Evolutionary conservation across 768 basidiomycete species (phyloP).

Genomic region (Termitomyces sp.): DNA sequence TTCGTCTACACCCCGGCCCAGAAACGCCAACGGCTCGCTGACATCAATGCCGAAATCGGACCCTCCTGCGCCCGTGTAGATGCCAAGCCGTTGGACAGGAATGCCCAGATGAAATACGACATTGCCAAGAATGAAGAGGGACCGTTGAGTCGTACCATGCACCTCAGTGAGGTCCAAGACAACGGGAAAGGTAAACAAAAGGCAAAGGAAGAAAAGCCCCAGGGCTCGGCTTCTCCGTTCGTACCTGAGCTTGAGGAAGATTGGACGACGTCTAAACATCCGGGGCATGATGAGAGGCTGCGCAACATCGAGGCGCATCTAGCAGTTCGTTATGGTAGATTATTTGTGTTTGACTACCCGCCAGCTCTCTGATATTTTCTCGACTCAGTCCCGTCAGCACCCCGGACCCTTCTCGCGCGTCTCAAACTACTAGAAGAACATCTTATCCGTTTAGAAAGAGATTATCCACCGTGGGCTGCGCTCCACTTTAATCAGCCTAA

Average conservation of each 20-base stretch:
- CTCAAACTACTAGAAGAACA: slow-evolving; percentile 74
- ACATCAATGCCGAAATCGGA: slow-evolving; percentile 12
- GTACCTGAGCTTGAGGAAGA: slow-evolving; percentile 10
- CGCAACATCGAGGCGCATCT: slow-evolving; percentile 66
- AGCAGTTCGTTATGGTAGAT: slow-evolving; percentile 65
- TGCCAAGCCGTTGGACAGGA: slow-evolving; percentile 64
- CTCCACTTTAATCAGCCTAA: slow-evolving; percentile 81
- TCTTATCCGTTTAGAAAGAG: slow-evolving; percentile 68
- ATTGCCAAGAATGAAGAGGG: slow-evolving; percentile 83
- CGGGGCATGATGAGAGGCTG: slow-evolving; percentile 60
- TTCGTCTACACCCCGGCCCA: slow-evolving; percentile 58
- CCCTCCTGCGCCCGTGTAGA: slow-evolving; percentile 71
- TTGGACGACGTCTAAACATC: slow-evolving; percentile 40
- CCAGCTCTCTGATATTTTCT: background rate
- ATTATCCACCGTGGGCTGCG: slow-evolving; percentile 60
- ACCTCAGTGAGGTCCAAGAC: slow-evolving; percentile 1
- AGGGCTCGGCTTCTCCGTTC: slow-evolving; percentile 1
- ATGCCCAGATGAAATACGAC: slow-evolving; percentile 81
- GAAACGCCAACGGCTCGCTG: slow-evolving; percentile 41
- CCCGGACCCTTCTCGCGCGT: slow-evolving; percentile 56
- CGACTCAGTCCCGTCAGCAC: slow-evolving; percentile 34
- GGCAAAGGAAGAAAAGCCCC: background rate
- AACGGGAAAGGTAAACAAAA: slow-evolving; percentile 13
- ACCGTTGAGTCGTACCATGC: slow-evolving; percentile 56
- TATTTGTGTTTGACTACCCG: background rate